phyloP scores from a whole-genome alignment of 1,284 basidiomycete genomes.

The Porodaedalea pini region DNA sequence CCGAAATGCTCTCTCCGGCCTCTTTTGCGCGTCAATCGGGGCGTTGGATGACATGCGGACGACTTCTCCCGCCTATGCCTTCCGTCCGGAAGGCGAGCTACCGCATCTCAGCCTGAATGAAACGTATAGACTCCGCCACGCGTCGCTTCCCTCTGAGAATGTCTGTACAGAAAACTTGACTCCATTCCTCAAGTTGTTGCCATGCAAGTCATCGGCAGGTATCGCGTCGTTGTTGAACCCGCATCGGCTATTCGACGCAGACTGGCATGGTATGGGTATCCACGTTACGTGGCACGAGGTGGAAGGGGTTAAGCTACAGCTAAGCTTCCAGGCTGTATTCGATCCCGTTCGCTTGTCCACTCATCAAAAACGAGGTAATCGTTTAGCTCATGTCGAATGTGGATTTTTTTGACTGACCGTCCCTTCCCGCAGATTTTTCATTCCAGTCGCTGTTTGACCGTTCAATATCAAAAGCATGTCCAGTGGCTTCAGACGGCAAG shows the following conservation, averaged over 20 bases:
- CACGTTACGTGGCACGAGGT: constrained; percentile 62
- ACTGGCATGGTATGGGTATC: constrained; percentile 85
- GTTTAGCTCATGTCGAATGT: no score
- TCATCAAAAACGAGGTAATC: constrained; percentile 55
- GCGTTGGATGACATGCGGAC: constrained; percentile 69
- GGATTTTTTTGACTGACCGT: constrained; percentile 1
- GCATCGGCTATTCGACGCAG: constrained; percentile 80
- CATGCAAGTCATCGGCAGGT: constrained; percentile 89
- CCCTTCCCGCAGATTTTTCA: constrained; percentile 63
- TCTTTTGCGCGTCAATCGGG: constrained; percentile 92
- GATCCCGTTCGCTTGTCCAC: constrained; percentile 65
- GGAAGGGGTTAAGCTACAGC: constrained; percentile 57
- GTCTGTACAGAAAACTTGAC: constrained; percentile 98
- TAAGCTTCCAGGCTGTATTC: constrained; percentile 81
- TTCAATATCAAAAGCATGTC: constrained; percentile 57
- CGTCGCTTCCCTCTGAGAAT: constrained; percentile 74
- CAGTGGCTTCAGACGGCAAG: constrained; percentile 52
- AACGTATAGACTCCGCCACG: constrained; percentile 64
- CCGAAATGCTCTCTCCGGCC: constrained; percentile 84
- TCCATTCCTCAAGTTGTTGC: constrained; percentile 91
- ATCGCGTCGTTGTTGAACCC: constrained; percentile 85
- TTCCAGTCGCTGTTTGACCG: constrained; percentile 73
- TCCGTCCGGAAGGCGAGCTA: constrained; percentile 54
- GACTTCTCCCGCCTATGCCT: constrained; percentile 58
- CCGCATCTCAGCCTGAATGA: constrained; percentile 43